These are phyloP conservation scores for Lasiosphaeria hispida DNA, from an alignment of 495 filamentous ascomycete species.

Conservation along the genomic window DNA sequence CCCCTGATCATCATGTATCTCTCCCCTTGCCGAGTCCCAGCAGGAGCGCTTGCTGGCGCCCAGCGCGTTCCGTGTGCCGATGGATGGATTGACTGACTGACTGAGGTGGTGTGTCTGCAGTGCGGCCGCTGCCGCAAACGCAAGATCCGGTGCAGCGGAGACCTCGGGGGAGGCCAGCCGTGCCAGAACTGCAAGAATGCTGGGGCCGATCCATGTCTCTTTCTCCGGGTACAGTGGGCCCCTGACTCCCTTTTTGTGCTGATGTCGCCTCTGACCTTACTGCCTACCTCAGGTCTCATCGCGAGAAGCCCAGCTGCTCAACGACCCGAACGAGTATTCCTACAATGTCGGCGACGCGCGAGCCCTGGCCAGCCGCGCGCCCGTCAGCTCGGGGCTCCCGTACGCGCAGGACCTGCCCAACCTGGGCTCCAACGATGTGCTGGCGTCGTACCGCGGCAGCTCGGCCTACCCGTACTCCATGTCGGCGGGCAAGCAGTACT, in stretches of 20 bases:
- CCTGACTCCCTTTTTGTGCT: not conserved
- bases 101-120: slow-evolving; percentile 41
- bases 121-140: slow-evolving; percentile 87
- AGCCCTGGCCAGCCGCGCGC: slow-evolving; percentile 34
- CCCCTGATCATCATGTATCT: not conserved
- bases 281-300: slow-evolving; percentile 45
- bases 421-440: slow-evolving; percentile 27
- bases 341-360: slow-evolving; percentile 43
- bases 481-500: slow-evolving; percentile 32
- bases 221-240: slow-evolving; percentile 61
- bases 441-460: slow-evolving; percentile 28
- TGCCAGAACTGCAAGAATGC: slow-evolving; percentile 82
- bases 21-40: not conserved
- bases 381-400: slow-evolving; percentile 24
- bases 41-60: too few species aligned
- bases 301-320: slow-evolving; percentile 43
- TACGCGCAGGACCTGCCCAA: slow-evolving; percentile 30
- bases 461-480: slow-evolving; percentile 27
- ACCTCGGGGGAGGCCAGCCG: slow-evolving; percentile 68
- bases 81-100: slow-evolving; percentile 13
- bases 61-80: too few species aligned
- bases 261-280: slow-evolving; percentile 15
- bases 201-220: slow-evolving; percentile 68
- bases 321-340: slow-evolving; percentile 33
- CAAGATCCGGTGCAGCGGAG: slow-evolving; percentile 95